A percentile compares a stretch with the other conserved stretches of the same genome.
Conservation (phyloP, 495 filamentous ascomycete genomes). For the Stereocaulon alpinum region DNA sequence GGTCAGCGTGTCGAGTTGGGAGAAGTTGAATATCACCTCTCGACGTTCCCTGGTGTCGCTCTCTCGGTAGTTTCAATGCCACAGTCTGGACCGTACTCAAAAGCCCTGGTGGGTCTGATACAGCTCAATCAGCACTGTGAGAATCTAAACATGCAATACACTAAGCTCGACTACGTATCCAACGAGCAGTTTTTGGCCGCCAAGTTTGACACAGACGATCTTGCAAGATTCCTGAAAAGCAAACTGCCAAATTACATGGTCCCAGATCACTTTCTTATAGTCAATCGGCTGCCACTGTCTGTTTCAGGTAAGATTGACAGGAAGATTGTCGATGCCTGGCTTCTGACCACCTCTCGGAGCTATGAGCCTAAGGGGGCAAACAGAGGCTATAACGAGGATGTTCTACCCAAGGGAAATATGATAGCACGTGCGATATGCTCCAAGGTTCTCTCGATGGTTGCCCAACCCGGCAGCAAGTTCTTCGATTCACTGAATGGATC, state of each 20-base stretch:
- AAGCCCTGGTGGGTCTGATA: slow-evolving; percentile 13
- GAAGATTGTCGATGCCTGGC: slow-evolving; percentile 22
- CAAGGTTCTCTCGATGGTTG: slow-evolving; percentile 21
- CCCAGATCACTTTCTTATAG: slow-evolving; percentile 30
- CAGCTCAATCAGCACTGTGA: background rate
- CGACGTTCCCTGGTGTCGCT: slow-evolving; percentile 7
- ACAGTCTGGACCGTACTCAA: slow-evolving; percentile 7
- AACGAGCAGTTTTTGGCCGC: background rate
- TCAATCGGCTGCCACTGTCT: slow-evolving; percentile 32
- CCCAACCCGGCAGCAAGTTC: slow-evolving; percentile 11
- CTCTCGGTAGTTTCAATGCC: slow-evolving; percentile 14
- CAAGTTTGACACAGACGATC: background rate
- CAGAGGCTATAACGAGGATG: background rate
- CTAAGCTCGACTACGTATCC: slow-evolving; percentile 1
- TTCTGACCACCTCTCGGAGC: slow-evolving; percentile 15
- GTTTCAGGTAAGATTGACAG: slow-evolving; percentile 36
- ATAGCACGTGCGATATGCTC: slow-evolving; percentile 21
- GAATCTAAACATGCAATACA: background rate
- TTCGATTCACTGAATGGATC: slow-evolving; percentile 14
- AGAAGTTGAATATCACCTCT: slow-evolving; percentile 19
- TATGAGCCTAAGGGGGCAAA: slow-evolving; percentile 1
- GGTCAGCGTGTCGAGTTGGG: slow-evolving; percentile 20
- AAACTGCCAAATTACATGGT: slow-evolving; percentile 36
- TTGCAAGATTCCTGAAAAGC: background rate
- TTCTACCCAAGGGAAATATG: slow-evolving; percentile 15